Percentiles rank a stretch among this genome's conserved stretches.
phyloP scores from a whole-genome alignment of 169 alveolate species.

The Plasmodium billcollinsi region DNA sequence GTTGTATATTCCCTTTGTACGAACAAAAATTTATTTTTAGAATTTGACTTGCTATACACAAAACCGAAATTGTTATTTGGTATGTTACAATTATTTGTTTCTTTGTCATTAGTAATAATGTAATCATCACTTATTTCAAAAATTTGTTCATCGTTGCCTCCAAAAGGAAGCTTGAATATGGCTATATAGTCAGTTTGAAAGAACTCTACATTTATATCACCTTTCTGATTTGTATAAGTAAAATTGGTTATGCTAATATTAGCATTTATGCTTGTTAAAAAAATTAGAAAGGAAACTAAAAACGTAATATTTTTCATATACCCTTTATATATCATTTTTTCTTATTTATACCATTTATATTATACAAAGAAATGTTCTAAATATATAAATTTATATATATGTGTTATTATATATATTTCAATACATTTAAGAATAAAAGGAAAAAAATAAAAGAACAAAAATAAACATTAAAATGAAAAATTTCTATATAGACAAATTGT shows the following conservation, averaged over 20 bases:
- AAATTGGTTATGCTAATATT: constrained; percentile 22
- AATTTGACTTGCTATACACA: constrained; percentile 8
- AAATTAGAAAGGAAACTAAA: constrained; percentile 29
- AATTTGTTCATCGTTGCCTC: neutral
- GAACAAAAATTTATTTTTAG: constrained; percentile 3
- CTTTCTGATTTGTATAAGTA: constrained; percentile 29
- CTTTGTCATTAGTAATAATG: constrained; percentile 24
- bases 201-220: constrained; percentile 9
- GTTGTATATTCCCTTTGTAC: constrained; percentile 28
- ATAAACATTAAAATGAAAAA: too few species aligned
- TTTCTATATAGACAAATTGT: too few species aligned
- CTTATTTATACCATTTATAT: constrained; percentile 5
- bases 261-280: constrained; percentile 42
- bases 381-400: neutral
- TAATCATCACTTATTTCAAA: constrained; percentile 53
- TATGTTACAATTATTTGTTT: constrained; percentile 24
- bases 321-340: constrained; percentile 29
- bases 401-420: neutral
- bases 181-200: constrained; percentile 49
- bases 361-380: neutral
- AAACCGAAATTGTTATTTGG: constrained; percentile 5
- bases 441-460: too few species aligned
- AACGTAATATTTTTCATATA: neutral
- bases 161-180: constrained; percentile 27
- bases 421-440: too few species aligned